A percentile compares a stretch with the other conserved stretches of the same genome.
Conservation (phyloP, 2,329 filamentous ascomycete species). For the Alternaria tenuissima region DNA sequence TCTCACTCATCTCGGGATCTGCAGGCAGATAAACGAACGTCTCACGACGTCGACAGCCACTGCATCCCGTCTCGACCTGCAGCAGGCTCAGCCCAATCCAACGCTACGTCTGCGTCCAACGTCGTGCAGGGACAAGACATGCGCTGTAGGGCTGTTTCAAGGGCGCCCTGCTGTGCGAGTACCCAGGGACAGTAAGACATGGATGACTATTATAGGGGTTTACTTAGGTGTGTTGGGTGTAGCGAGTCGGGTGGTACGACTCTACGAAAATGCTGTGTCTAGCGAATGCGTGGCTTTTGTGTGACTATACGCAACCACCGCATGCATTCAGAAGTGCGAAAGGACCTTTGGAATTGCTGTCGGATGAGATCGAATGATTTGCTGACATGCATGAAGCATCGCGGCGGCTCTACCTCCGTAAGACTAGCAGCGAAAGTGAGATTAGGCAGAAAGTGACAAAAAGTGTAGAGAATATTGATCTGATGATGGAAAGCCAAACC, state of each 20-base stretch:
- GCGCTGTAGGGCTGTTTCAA: conserved; percentile 16
- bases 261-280: conserved; percentile 4
- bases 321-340: neutral
- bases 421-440: neutral
- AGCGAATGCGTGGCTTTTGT: conserved; percentile 27
- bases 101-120: neutral
- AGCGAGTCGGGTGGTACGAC: conserved; percentile 1
- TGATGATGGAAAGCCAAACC: neutral
- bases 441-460: neutral
- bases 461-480: neutral
- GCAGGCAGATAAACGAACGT: conserved; percentile 38
- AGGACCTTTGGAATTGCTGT: neutral
- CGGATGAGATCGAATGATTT: neutral
- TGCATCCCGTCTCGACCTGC: conserved; percentile 4
- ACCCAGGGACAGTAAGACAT: neutral
- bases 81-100: conserved; percentile 3
- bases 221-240: neutral
- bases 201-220: neutral
- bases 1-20: conserved; percentile 41
- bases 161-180: conserved; percentile 13
- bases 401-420: neutral
- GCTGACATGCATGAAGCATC: neutral
- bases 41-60: conserved; percentile 21
- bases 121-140: conserved; percentile 6
- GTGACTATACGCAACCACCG: conserved; percentile 23